Evolutionary conservation across 2,329 filamentous ascomycete species (phyloP).

Genomic region (Fusarium sublunatum): DNA sequence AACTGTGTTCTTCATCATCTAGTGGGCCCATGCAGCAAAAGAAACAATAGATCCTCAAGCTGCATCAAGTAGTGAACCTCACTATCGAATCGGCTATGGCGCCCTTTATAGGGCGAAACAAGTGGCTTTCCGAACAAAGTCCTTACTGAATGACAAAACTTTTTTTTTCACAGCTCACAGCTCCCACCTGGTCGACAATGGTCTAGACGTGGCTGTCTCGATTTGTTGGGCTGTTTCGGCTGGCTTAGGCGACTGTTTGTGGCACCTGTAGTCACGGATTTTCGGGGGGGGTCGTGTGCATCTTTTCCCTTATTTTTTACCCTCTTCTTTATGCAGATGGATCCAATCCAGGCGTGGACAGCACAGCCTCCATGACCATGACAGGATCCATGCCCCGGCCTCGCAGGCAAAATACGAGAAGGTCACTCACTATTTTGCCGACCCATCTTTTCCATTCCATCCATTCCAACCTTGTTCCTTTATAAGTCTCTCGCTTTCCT

Average conservation of each 20-base stretch:
- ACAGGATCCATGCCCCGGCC: slow-evolving; percentile 3
- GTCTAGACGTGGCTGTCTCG: slow-evolving; percentile 10
- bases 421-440: slow-evolving; percentile 19
- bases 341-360: no score
- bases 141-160: no score
- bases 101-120: slow-evolving; percentile 23
- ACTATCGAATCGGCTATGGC: slow-evolving; percentile 14
- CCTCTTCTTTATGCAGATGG: no score
- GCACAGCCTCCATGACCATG: no score
- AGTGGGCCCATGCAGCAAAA: slow-evolving; percentile 11
- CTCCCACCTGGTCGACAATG: slow-evolving; percentile 1
- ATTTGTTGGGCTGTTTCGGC: slow-evolving; percentile 14
- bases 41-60: slow-evolving; percentile 28
- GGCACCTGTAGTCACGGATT: neutral
- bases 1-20: slow-evolving; percentile 1
- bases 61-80: neutral
- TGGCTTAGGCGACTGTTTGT: slow-evolving; percentile 10
- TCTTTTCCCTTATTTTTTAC: neutral
- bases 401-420: slow-evolving; percentile 30
- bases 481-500: slow-evolving; percentile 28
- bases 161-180: neutral
- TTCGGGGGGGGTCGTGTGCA: slow-evolving; percentile 5
- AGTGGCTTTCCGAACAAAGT: neutral
- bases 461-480: slow-evolving; percentile 33
- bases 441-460: slow-evolving; percentile 31